Base-by-base conservation (phyloP, 208 protist genomes). In the Acanthamoeba healyi region DNA sequence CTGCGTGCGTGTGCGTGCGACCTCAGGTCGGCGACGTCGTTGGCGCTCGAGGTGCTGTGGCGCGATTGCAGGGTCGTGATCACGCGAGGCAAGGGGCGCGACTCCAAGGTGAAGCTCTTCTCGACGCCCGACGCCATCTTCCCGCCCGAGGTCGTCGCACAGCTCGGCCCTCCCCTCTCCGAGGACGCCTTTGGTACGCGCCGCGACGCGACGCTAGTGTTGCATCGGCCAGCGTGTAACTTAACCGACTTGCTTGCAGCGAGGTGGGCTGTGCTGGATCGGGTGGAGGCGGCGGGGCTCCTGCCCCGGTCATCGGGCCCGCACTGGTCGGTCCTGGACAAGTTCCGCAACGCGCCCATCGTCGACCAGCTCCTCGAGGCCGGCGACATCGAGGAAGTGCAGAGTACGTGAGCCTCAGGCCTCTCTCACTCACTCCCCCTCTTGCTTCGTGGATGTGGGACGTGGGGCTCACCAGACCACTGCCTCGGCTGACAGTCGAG, bases 11-110 rank as follows among this genome's bases (percentile, higher is more conserved):
- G n/a, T n/a, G n/a, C n/a, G n/a, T n/a, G n/a, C n/a, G n/a, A n/a
- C n/a, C n/a, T 38, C 65, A 74, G 65, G 65, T 74, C 65, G 34
- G n/a, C 65, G 34, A 74, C 65, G n/a, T 26, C 26, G 65, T 32
- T 74, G 34, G 65, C 65, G n/a, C 32, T 74, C 9, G 65, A 74
- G 65, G 29, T 74, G n/a, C 32, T 74, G n/a, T 74, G 65, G 65
- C 29, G 65, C 32, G 65, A 74, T 26, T 44, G 65, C 65, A 7
- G 36, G 24, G 65, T 74, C 14, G 65, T 74, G 65, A 74, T 74
- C 36, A 74, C 65, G n/a, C 65, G 65, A 7, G 65, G 14, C n/a
- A 34, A 42, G 34, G 65, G 65, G 34, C 65, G 65, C 36, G 65
- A 74, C 36, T 32, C 65, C 26, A 74, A 74, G 65, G 32, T 24